A percentile compares a stretch with the other conserved stretches of the same genome.
These are phyloP conservation scores for Pythium insidiosum DNA, from an alignment of 352 stramenopile genomes.

Conservation along the genomic window DNA sequence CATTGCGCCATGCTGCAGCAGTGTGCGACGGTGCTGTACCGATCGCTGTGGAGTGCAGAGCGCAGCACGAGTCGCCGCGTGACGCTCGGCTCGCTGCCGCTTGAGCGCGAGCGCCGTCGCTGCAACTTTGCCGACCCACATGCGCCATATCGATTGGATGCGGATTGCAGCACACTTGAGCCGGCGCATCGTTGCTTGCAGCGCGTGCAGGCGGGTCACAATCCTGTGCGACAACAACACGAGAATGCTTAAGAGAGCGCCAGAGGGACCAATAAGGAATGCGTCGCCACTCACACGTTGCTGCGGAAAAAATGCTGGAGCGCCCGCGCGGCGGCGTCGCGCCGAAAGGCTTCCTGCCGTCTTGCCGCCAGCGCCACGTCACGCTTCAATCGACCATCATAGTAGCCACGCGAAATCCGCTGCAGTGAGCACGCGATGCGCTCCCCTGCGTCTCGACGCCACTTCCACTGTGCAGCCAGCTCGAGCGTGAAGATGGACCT, in stretches of 20 bases:
- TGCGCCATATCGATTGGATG: constrained; percentile 72
- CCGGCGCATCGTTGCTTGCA: constrained; percentile 26
- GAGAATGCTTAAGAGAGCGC: too few species aligned
- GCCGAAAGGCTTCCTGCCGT: constrained; percentile 25
- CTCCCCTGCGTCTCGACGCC: constrained; percentile 37
- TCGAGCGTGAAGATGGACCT: constrained; percentile 46
- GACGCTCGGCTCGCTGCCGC: constrained; percentile 20
- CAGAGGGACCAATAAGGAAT: too few species aligned
- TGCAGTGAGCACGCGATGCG: constrained; percentile 31
- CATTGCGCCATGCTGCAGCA: constrained; percentile 52
- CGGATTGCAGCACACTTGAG: constrained; percentile 29
- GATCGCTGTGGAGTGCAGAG: not conserved
- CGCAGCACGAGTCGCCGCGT: constrained; percentile 23
- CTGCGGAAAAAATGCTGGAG: constrained; percentile 77
- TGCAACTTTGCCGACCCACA: constrained; percentile 58
- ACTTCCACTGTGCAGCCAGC: constrained; percentile 50
- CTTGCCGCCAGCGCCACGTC: constrained; percentile 19
- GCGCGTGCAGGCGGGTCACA: constrained; percentile 31
- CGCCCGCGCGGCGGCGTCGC: constrained; percentile 27
- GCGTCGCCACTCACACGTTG: constrained; percentile 42
- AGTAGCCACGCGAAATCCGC: constrained; percentile 36
- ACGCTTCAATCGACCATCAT: constrained; percentile 33
- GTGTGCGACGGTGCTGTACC: constrained; percentile 8
- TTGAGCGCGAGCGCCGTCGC: constrained; percentile 30
- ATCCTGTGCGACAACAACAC: constrained; percentile 23